Evolutionary conservation across 2,329 filamentous ascomycete genomes (phyloP), one percentile per base, ranked within the genome.

Genomic region (Huntiella savannae): DNA sequence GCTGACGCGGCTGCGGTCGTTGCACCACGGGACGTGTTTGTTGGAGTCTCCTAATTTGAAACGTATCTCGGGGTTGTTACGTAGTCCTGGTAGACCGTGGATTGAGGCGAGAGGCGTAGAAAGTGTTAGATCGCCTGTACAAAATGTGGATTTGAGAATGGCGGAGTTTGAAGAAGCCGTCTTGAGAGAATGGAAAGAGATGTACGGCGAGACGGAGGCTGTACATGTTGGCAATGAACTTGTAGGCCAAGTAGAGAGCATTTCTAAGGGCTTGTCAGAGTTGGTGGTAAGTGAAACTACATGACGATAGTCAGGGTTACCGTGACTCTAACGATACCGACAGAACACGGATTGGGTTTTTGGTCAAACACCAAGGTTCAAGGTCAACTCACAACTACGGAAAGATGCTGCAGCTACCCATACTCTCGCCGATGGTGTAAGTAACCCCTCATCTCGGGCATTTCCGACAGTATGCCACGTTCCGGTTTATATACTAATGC

Each of bases 21-120:
- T 98, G 49, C 91, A 98, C 61, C 91, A 98, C 61, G 91, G 87
- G 5, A 98, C 91, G 0, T 91, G 86, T 55, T 68, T 98, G 38
- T 67, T 96, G 2, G 68, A 71, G 33, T 87, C 83, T 46, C 79
- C 80, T 2, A 82, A 93, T 57, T 65, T 96, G 37, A 59, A 64
- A 28, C 62, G 67, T 36, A 81, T 96, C 22, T 75, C 77, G 1
- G 62, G 69, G 2, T 75, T 88, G 55, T 61, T 98, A 52, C 71
- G 74, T 16, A 86, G 84, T n/a, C 84, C 86, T 0, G 83, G 81
- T 0, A 79, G 77, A 53, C 68, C 70, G 0, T 87, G 75, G 57
- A 79, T 96, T 56, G 75, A 75, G 51, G 83, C 84, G 0, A 78
- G 81, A 50, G 91, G 91, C 0, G 87, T 95, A 1, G 85, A 91